Evolutionary conservation across 768 basidiomycete genomes (phyloP), one percentile per base, ranked within the genome.

Genomic region (Suillus sp.): DNA sequence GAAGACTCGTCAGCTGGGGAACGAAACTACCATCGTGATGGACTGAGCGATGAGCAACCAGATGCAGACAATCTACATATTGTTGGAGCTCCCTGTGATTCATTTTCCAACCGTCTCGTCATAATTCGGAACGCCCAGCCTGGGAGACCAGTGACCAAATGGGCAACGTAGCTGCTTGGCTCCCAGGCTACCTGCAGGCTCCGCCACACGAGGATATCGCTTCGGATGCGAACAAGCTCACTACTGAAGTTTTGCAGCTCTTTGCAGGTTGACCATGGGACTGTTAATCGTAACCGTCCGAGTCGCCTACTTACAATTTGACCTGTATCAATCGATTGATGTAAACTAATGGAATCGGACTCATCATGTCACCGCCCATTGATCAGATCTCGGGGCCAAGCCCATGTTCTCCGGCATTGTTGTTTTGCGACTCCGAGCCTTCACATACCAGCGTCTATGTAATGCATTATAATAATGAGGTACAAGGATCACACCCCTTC

Each of bases 401-500:
- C 47, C 59, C 59, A 6, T 6, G 6, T 56, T 35, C 50, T 20
- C 18, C 59, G 48, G 59, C 9, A 48, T 1, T 25, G 11, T 34
- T 20, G 51, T n/a, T 13, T 60, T 6, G 35, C 47, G 8, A 48
- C 48, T 48, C 48, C 48, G 27, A 34, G 30, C 59, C 57, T 56
- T 57, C 51, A 50, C 59, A 32, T 54, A 34, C 32, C 40, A 47
- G 58, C 58, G 42, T 27, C 47, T 32, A 57, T 18, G 11, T 18
- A 27, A 30, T 5, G 16, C 38, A 30, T 25, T 40, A 40, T 57
- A 38, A 40, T 40, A 57, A 30, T 20, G 25, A 56, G 37, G 38
- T 40, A 27, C 27, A 18, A 18, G 18, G 3, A 57, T 27, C 16
- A 27, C 56, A 2, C 11, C 37, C n/a, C 18, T 30, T 40, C 18